phyloP scores from a whole-genome alignment of 805 yeast genomes.

The Sugiyamaella americana region DNA sequence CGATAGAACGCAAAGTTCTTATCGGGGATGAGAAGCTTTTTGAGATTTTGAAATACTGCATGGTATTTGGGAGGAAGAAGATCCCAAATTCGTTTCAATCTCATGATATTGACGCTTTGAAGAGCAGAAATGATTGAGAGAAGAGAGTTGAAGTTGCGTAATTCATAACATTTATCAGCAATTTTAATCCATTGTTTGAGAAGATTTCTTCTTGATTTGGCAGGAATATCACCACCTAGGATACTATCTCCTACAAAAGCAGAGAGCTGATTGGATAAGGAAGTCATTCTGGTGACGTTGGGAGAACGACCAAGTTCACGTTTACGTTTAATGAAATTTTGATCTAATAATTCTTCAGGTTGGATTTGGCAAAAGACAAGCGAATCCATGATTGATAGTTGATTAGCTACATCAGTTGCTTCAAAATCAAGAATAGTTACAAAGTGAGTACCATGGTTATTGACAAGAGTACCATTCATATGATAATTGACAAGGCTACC shows the following conservation, averaged over 20 bases:
- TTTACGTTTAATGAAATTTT: constrained; percentile 29
- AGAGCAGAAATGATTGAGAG: constrained; percentile 32
- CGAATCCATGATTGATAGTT: constrained; percentile 32
- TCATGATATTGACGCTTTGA: constrained; percentile 31
- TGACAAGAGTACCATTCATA: not conserved
- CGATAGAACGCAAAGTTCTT: constrained; percentile 33
- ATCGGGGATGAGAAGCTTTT: constrained; percentile 29
- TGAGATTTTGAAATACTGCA: constrained; percentile 22
- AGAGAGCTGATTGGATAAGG: constrained; percentile 30
- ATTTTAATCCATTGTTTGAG: constrained; percentile 34
- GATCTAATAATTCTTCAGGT: constrained; percentile 31
- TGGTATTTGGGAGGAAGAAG: constrained; percentile 25
- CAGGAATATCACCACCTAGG: constrained; percentile 23
- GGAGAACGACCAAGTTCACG: constrained; percentile 30
- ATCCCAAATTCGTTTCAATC: constrained; percentile 33
- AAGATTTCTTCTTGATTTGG: constrained; percentile 29
- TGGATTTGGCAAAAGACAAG: constrained; percentile 25
- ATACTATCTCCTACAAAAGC: constrained; percentile 35
- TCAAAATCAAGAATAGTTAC: constrained; percentile 27
- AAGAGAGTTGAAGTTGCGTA: constrained; percentile 31
- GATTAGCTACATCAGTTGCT: constrained; percentile 30
- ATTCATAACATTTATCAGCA: constrained; percentile 29
- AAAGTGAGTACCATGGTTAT: constrained; percentile 2
- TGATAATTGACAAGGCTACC: constrained; percentile 6
- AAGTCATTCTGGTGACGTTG: constrained; percentile 27